A percentile compares a stretch with the other conserved stretches of the same genome.
These are phyloP conservation scores for Fusarium kyushuense DNA, from an alignment of 2,329 filamentous ascomycete genomes.

Conservation along the genomic window DNA sequence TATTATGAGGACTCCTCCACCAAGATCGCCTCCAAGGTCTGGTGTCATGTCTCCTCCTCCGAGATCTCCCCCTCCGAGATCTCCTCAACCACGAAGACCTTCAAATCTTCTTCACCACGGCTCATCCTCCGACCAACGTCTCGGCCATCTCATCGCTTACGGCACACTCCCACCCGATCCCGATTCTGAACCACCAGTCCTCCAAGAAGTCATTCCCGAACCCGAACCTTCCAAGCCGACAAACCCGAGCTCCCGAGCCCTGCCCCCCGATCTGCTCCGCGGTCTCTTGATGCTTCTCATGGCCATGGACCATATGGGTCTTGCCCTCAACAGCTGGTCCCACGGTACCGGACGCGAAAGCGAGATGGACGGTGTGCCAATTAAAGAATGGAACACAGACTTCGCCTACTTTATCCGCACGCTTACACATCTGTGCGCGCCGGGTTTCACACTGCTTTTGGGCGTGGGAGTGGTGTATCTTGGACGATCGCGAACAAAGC, in stretches of 20 bases:
- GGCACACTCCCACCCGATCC: slow-evolving; percentile 1
- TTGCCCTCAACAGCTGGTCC: slow-evolving; percentile 56
- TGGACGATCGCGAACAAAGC: slow-evolving; percentile 54
- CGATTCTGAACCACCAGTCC: slow-evolving; percentile 3
- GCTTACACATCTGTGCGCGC: slow-evolving; percentile 59
- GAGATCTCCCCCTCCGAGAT: not conserved
- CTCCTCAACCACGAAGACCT: not conserved
- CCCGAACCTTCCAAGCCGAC: slow-evolving; percentile 35
- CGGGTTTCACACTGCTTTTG: slow-evolving; percentile 61
- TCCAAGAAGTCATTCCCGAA: slow-evolving; percentile 7
- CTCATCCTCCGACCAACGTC: slow-evolving; percentile 9
- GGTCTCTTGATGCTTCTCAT: slow-evolving; percentile 60
- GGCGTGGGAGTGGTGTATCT: slow-evolving; percentile 61
- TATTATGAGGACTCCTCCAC: too few species aligned
- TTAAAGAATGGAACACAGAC: slow-evolving; percentile 55
- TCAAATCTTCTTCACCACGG: not conserved
- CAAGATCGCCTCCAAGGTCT: too few species aligned
- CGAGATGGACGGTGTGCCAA: slow-evolving; percentile 53
- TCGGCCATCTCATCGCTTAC: slow-evolving; percentile 13
- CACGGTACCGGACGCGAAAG: slow-evolving; percentile 55
- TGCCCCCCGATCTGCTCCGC: slow-evolving; percentile 60
- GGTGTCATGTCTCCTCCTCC: too few species aligned
- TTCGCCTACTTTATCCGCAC: slow-evolving; percentile 56
- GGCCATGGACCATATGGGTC: slow-evolving; percentile 59
- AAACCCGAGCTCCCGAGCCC: slow-evolving; percentile 48